Conservation (phyloP, 768 basidiomycete species). For the Exsudoporus frostii region DNA sequence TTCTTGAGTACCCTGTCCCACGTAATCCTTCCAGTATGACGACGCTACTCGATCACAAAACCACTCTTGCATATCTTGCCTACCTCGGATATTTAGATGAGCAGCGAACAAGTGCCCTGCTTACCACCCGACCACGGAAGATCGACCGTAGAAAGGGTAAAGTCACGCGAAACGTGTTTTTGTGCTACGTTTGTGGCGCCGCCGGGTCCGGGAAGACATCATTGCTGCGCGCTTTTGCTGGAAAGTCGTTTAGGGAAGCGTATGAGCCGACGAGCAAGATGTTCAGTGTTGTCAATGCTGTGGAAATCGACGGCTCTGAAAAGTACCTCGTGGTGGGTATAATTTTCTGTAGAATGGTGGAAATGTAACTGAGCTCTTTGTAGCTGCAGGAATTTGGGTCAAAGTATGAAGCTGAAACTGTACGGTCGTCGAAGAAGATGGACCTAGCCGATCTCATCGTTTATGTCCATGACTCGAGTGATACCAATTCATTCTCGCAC, state of each 20-base stretch:
- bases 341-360: slow-evolving; percentile 34
- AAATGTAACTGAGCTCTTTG: not conserved
- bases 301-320: slow-evolving; percentile 91
- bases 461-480: slow-evolving; percentile 96
- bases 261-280: slow-evolving; percentile 91
- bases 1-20: slow-evolving; percentile 1
- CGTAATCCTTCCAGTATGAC: slow-evolving; percentile 69
- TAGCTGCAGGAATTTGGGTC: slow-evolving; percentile 98
- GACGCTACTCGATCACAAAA: slow-evolving; percentile 89
- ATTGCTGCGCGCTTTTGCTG: slow-evolving; percentile 78
- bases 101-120: slow-evolving; percentile 77
- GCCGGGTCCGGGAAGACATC: slow-evolving; percentile 95
- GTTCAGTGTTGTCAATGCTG: slow-evolving; percentile 90
- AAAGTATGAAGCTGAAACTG: slow-evolving; percentile 86
- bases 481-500: slow-evolving; percentile 98
- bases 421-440: slow-evolving; percentile 86
- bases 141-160: slow-evolving; percentile 84
- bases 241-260: slow-evolving; percentile 66
- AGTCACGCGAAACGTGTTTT: slow-evolving; percentile 86
- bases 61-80: slow-evolving; percentile 90
- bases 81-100: slow-evolving; percentile 88
- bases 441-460: slow-evolving; percentile 93
- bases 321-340: slow-evolving; percentile 91
- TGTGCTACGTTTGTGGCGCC: slow-evolving; percentile 92
- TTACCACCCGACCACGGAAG: slow-evolving; percentile 81